These are phyloP conservation scores for Ustilago crameri DNA, from an alignment of 1,284 basidiomycete genomes.

Conservation along the genomic window DNA sequence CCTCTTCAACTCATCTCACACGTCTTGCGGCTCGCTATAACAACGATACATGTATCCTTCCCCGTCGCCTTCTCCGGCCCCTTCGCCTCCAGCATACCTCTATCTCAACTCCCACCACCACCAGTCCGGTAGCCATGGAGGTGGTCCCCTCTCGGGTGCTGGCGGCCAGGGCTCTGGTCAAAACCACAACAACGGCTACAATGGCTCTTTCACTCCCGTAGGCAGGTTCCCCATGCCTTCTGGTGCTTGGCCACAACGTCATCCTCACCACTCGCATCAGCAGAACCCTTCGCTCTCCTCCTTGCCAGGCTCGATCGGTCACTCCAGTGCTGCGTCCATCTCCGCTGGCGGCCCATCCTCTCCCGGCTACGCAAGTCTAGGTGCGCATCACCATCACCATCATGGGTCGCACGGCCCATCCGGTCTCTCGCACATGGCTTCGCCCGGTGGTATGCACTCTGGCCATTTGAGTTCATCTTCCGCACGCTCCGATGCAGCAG, in stretches of 20 bases:
- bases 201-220: slow-evolving; percentile 44
- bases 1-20: slow-evolving; percentile 2
- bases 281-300: slow-evolving; percentile 63
- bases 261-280: slow-evolving; percentile 55
- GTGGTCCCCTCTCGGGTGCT: slow-evolving; percentile 42
- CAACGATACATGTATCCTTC: slow-evolving; percentile 61
- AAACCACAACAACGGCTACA: slow-evolving; percentile 36
- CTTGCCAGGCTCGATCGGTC: slow-evolving; percentile 55
- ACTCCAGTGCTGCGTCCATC: slow-evolving; percentile 45
- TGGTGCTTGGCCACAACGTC: slow-evolving; percentile 43
- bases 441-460: slow-evolving; percentile 51
- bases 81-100: slow-evolving; percentile 62
- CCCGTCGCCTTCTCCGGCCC: slow-evolving; percentile 59
- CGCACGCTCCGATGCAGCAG: slow-evolving; percentile 29
- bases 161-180: slow-evolving; percentile 29
- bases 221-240: slow-evolving; percentile 50
- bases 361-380: slow-evolving; percentile 49
- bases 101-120: slow-evolving; percentile 58
- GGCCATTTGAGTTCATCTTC: slow-evolving; percentile 38
- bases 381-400: slow-evolving; percentile 53
- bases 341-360: slow-evolving; percentile 53
- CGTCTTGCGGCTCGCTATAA: slow-evolving; percentile 15
- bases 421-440: slow-evolving; percentile 51
- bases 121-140: slow-evolving; percentile 42
- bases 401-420: slow-evolving; percentile 51